Evolutionary conservation across 441 rosid genomes (phyloP), one percentile per base, ranked within the genome.

Genomic region (Pelargonium cotyledonis): DNA sequence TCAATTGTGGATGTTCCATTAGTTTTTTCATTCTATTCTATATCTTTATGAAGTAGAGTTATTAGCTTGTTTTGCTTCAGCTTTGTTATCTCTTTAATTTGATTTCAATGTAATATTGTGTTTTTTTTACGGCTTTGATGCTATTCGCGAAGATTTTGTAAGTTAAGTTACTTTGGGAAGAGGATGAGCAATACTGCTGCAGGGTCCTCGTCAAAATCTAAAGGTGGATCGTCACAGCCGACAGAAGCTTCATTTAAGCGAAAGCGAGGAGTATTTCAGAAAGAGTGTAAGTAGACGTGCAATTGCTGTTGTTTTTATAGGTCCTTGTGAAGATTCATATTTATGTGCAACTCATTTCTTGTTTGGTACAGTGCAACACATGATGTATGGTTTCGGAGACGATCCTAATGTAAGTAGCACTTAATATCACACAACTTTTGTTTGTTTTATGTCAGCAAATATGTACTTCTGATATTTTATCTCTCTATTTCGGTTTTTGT

Each of bases 351-450:
- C 6, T 7, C 0, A 0, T 65, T 66, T 67, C 43, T 23, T 69
- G 46, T 47, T 38, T 73, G 41, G 63, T 76, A 0, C 85, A 95
- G 96, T 95, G 86, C 95, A 88, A 80, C 98, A 90, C 75, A 95
- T 92, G 99, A 92, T 95, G 96, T 95, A 86, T 77, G 97, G 97
- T 18, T 91, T 90, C 55, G 95, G 99, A 23, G 97, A 95, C 66
- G 97, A 91, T 69, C 81, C 86, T 53, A 91, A 91, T 72, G 96
- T 89, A 80, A 85, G 95, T 68, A 68, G n/a, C 15, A 29, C 6
- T 57, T 40, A 11, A 12, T 60, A 16, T 60, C 18, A 40, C 35
- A 10, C 65, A 15, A 10, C 23, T 43, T 66, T 49, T 4, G 0
- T 55, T 6, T 15, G 10, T 6, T 6, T 55, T 18, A 8, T 1